Conservation (phyloP, 768 basidiomycete genomes). For the Multifurca ochricompacta region DNA sequence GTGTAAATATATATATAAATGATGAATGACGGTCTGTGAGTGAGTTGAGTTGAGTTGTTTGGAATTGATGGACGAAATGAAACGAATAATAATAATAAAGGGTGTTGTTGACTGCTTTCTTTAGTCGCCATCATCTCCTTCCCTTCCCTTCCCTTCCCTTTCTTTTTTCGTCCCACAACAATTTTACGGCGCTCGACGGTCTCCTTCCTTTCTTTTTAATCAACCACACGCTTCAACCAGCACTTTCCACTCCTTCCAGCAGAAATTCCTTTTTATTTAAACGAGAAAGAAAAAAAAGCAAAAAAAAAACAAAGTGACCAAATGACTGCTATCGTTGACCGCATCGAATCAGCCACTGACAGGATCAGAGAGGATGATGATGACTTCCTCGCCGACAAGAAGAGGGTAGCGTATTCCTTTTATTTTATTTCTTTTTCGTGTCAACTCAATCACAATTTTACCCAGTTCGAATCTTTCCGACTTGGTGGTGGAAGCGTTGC, state of each 20-base stretch:
- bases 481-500: constrained; percentile 41
- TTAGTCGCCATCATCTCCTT: constrained; percentile 26
- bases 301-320: constrained; percentile 24
- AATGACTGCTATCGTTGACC: constrained; percentile 34
- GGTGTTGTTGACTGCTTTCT: constrained; percentile 12
- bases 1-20: no score
- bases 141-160: constrained; percentile 12
- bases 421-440: background rate
- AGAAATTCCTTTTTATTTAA: no score
- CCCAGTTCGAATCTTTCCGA: constrained; percentile 66
- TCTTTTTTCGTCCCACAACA: no score
- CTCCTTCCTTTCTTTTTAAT: constrained; percentile 32
- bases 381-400: constrained; percentile 32
- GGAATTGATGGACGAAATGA: constrained; percentile 26
- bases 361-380: constrained; percentile 31
- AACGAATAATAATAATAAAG: constrained; percentile 11
- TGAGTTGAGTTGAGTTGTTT: constrained; percentile 2
- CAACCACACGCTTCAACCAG: constrained; percentile 28
- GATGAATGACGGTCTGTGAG: no score
- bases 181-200: constrained; percentile 27
- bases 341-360: constrained; percentile 25
- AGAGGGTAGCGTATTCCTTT: constrained; percentile 32
- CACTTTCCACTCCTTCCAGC: constrained; percentile 32
- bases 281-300: no score
- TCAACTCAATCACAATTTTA: background rate